Conservation (phyloP, 1,284 basidiomycete species). For the Malassezia equina region DNA sequence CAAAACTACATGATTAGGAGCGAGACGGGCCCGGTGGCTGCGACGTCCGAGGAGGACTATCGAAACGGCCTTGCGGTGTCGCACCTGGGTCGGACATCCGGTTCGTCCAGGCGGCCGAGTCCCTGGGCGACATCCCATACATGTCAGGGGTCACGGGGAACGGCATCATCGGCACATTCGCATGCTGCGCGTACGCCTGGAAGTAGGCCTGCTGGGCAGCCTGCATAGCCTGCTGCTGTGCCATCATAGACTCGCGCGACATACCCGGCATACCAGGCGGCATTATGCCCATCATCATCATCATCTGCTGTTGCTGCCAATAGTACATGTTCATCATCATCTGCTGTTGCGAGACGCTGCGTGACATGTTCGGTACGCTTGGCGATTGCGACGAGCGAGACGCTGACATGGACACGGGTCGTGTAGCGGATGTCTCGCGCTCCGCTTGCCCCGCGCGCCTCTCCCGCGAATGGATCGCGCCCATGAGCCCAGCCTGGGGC, state of each 20-base stretch:
- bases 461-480: slow-evolving; percentile 89
- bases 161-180: neutral
- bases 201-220: slow-evolving; percentile 45
- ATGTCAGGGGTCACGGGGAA: neutral
- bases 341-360: slow-evolving; percentile 28
- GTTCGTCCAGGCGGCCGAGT: neutral
- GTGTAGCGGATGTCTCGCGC: slow-evolving; percentile 64
- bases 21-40: neutral
- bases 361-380: slow-evolving; percentile 13
- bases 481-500: slow-evolving; percentile 86
- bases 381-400: neutral
- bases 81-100: neutral
- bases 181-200: slow-evolving; percentile 21
- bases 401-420: neutral
- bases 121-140: neutral
- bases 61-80: neutral
- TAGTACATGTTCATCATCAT: slow-evolving; percentile 48
- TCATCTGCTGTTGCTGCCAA: slow-evolving; percentile 20
- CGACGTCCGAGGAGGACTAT: neutral
- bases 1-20: neutral
- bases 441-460: slow-evolving; percentile 64
- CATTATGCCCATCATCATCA: slow-evolving; percentile 51
- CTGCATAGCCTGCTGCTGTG: slow-evolving; percentile 41
- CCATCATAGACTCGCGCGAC: slow-evolving; percentile 25
- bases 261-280: slow-evolving; percentile 19